Conservation (phyloP, 148 eudicot species). For the Nepenthes mirabilis region DNA sequence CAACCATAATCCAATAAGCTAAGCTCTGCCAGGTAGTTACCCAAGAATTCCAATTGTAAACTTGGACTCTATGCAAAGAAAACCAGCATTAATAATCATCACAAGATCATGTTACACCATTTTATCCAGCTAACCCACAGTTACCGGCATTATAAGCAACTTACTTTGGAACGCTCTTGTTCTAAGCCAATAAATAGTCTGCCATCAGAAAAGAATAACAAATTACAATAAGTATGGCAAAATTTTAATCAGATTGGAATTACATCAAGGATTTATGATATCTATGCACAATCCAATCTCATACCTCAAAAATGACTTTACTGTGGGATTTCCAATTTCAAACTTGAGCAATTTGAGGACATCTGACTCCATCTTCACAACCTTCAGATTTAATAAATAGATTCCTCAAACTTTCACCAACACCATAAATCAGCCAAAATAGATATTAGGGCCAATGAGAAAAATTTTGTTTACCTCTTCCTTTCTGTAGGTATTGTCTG, state of each 20-base stretch:
- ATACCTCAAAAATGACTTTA: conserved; percentile 59
- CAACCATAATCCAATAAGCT: conserved; percentile 72
- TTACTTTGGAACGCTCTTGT: conserved; percentile 34
- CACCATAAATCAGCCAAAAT: background rate
- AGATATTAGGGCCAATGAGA: background rate
- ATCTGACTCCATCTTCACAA: conserved; percentile 72
- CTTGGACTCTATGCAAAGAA: conserved; percentile 24
- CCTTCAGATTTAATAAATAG: conserved; percentile 6
- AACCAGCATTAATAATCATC: background rate
- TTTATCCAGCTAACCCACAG: background rate
- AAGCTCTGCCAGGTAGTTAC: conserved; percentile 68
- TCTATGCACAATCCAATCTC: background rate
- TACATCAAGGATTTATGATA: background rate
- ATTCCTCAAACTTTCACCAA: background rate
- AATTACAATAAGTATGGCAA: background rate
- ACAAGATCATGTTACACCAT: background rate
- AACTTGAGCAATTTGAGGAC: conserved; percentile 44
- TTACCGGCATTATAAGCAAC: background rate
- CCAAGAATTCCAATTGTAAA: conserved; percentile 49
- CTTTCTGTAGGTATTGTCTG: conserved; percentile 67
- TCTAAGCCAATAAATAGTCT: conserved; percentile 41
- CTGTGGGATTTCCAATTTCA: conserved; percentile 65
- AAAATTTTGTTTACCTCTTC: conserved; percentile 27
- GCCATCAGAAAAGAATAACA: conserved; percentile 1
- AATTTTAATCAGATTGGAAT: background rate